Base-by-base conservation (phyloP, 2,329 filamentous ascomycete species). In the Cladosporium sp. region DNA sequence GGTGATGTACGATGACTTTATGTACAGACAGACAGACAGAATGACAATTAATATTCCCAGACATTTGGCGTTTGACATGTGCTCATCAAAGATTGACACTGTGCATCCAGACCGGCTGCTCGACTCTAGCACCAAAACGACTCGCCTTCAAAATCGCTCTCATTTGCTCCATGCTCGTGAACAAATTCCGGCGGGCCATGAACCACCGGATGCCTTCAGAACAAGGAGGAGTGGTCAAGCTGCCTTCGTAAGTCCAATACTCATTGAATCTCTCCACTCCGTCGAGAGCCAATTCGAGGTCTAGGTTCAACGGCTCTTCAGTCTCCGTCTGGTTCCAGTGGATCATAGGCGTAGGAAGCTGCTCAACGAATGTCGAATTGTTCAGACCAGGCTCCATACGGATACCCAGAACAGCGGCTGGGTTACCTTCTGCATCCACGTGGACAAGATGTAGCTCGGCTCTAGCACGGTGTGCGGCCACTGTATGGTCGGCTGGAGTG, bases 361-460 rank as follows among this genome's bases (percentile, higher is more conserved):
- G 75, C n/a, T 68, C 63, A 64, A 79, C 71, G 66, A 80, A 79
- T 1, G 70, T 58, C 15, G 67, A 74, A 50, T 73, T 67, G 30
- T 63, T 59, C 58, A 72, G 73, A 12, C 75, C 74, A 1, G 76
- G 76, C 55, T 80, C 78, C 40, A 82, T 70, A 15, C 74, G 74
- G 64, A 82, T 73, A 8, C 74, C 79, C 1, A 82, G 65, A 1
- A 82, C 79, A 15, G 77, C 78, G 2, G 70, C 67, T 42, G 78
- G 74, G 22, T 74, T 69, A 51, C 78, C 78, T 0, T 67, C 61
- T 8, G 68, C 70, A 59, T 78, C 74, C 55, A 75, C 75, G 61
- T 80, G 78, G 2, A 82, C 80, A 38, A 79, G 71, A 65, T 82
- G 80, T 19, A 82, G 67, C 63, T 82, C 80, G 37, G 78, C 77